Percentiles rank a stretch among this genome's conserved stretches.
These are phyloP conservation scores for Cicer judaicum DNA, from an alignment of 306 rosid genomes.

Conservation along the genomic window DNA sequence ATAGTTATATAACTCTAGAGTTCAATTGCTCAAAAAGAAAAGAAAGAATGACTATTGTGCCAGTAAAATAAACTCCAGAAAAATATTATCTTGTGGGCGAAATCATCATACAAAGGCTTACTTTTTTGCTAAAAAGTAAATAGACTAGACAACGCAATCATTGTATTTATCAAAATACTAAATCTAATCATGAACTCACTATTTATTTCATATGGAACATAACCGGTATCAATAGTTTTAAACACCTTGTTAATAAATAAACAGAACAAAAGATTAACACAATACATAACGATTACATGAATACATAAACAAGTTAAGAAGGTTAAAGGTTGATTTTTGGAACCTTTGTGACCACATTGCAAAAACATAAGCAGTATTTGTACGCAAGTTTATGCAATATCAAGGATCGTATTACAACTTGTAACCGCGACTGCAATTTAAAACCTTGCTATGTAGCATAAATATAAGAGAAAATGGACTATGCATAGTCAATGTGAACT, in stretches of 20 bases:
- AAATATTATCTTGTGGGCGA: not conserved
- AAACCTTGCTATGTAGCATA: not conserved
- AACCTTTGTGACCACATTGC: too few species aligned
- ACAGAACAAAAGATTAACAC: constrained; percentile 5
- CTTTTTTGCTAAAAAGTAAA: not conserved
- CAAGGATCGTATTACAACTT: not conserved
- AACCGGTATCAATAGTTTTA: not conserved
- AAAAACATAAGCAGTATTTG: not conserved
- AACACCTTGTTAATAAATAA: not conserved
- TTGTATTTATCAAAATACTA: not conserved
- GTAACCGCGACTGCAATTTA: not conserved
- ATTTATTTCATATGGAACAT: constrained; percentile 9
- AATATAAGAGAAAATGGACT: not conserved
- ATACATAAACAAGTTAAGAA: not conserved
- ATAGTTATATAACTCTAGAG: not conserved
- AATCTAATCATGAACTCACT: not conserved
- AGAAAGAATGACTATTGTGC: not conserved
- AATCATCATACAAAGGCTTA: not conserved
- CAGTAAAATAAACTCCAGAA: not conserved
- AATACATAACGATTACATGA: not conserved
- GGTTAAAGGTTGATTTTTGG: too few species aligned
- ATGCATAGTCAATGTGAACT: too few species aligned
- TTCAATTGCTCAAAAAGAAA: not conserved
- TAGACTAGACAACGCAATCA: not conserved
- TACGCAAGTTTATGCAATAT: not conserved